Conservation (phyloP, 192 early-diverging fungal species). For the Haplosporangium gracile region DNA sequence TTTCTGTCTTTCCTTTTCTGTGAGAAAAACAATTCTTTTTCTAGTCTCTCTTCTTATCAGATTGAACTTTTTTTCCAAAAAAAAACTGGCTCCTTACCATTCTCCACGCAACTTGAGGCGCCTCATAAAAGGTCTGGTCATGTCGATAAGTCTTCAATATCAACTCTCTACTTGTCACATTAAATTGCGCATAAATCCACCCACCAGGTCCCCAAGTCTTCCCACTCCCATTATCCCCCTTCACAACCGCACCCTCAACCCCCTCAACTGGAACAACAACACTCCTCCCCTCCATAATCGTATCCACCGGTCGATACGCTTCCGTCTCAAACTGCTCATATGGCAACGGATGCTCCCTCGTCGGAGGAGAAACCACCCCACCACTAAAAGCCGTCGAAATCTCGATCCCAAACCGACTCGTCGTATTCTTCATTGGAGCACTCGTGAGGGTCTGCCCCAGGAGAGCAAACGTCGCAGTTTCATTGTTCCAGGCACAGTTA, state of each 20-base stretch:
- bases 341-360: not conserved
- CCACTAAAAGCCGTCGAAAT: not conserved
- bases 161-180: not conserved
- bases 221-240: not conserved
- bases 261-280: not conserved
- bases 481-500: not conserved
- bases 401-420: not conserved
- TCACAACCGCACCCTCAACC: not conserved
- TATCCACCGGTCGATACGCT: not conserved
- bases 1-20: not conserved
- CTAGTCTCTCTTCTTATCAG: not conserved
- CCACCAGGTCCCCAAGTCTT: not conserved
- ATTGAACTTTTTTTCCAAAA: not conserved
- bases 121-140: not conserved
- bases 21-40: not conserved
- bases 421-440: not conserved
- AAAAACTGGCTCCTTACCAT: not conserved
- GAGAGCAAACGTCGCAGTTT: not conserved
- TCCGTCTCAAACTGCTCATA: not conserved
- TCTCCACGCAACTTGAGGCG: not conserved
- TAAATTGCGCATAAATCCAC: not conserved
- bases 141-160: not conserved
- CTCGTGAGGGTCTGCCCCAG: not conserved
- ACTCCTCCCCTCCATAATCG: not conserved
- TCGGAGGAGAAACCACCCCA: not conserved